Evolutionary conservation across 176 grass and related monocot species (phyloP), one percentile per base, ranked within the genome.

Genomic region (Rhynchospora breviuscula): DNA sequence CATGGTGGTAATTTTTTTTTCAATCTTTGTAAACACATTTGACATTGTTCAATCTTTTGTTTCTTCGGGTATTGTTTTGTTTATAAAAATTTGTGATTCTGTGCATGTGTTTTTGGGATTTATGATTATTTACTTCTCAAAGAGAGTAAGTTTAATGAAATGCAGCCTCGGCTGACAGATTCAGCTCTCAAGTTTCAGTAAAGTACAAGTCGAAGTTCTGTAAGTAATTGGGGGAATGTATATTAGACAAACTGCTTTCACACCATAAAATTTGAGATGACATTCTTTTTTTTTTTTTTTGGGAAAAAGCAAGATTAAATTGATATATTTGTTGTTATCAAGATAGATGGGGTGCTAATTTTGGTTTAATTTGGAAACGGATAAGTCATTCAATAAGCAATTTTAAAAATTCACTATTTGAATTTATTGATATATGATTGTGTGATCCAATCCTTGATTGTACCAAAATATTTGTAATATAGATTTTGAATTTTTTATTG

Each of bases 1-100:
- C 10, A 86, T 86, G 54, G 10, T 79, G 52, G 66, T 64, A 21
- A 10, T 72, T 57, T 46, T 75, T 52, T 82, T 67, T 23, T 84
- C 66, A 84, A 67, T 84, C 52, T 22, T 58, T 75, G 65, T 58
- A 73, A 84, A 72, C 67, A 59, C 22, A 73, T 73, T 52, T 74
- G 49, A 66, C 54, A 60, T 61, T 21, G 21, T 67, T 74, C 57
- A 14, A 29, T 85, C 57, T 78, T 29, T 29, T 29, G 59, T 53
- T 85, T 81, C 79, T 63, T 81, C 35, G 10, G 15, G 18, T 18
- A 45, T 63, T 82, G 70, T 52, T 40, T 25, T 67, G 12, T 66
- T 29, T 67, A 17, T 40, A 67, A 35, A 25, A 40, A 17, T 12
- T 69, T 68, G 2, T 68, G 31, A 18, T 31, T 54, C 2, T 62